Evolutionary conservation across 164 flowering plant species (phyloP).

Genomic region (Malania oleifera): DNA sequence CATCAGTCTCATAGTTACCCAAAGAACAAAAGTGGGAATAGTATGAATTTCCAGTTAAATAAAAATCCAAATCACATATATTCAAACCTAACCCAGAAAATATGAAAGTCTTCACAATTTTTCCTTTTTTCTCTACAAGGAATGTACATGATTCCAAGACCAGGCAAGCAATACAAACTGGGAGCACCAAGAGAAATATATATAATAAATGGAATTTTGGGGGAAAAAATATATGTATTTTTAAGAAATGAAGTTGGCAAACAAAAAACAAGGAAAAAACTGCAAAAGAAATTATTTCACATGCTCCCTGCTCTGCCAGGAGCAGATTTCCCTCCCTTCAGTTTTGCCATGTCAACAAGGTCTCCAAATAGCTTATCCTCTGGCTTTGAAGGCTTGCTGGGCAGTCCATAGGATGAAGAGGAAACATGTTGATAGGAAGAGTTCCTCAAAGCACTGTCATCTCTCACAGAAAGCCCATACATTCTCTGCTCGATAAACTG

Average conservation of each 20-base stretch:
- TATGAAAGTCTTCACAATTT: conserved; percentile 1
- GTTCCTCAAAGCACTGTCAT: conserved; percentile 38
- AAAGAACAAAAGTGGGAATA: no score
- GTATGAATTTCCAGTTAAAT: neutral
- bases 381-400: conserved; percentile 62
- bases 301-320: conserved; percentile 59
- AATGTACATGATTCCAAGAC: conserved; percentile 31
- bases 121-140: conserved; percentile 25
- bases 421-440: conserved; percentile 31
- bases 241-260: conserved; percentile 5
- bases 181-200: neutral
- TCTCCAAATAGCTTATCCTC: conserved; percentile 96
- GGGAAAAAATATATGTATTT: conserved; percentile 6
- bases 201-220: conserved; percentile 11
- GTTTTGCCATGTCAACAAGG: conserved; percentile 77
- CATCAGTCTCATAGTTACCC: no score
- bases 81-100: conserved; percentile 10
- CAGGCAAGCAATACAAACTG: conserved; percentile 15
- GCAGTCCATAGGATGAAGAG: conserved; percentile 39
- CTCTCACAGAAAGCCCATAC: conserved; percentile 64
- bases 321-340: conserved; percentile 49
- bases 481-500: conserved; percentile 57
- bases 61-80: conserved; percentile 3
- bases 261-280: conserved; percentile 11
- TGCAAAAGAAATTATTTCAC: conserved; percentile 26